These are phyloP conservation scores for Tylopilus orsonianus DNA, from an alignment of 1,284 basidiomycete genomes.

Conservation along the genomic window DNA sequence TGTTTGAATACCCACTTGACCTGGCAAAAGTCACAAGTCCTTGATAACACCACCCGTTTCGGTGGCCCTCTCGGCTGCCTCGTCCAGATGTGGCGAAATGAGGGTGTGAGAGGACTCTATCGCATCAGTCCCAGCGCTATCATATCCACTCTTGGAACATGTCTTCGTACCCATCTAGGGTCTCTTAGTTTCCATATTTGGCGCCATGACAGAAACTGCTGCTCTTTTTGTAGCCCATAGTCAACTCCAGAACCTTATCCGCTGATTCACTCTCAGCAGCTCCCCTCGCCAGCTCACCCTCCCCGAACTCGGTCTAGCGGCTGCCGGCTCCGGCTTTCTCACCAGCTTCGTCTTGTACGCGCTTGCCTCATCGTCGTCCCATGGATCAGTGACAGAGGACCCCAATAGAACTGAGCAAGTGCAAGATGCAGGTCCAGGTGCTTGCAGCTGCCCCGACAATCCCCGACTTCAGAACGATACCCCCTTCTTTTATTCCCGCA, in stretches of 20 bases:
- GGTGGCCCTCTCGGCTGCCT: slow-evolving; percentile 82
- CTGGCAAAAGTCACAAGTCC: slow-evolving; percentile 84
- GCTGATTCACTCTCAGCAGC: slow-evolving; percentile 32
- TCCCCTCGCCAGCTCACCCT: slow-evolving; percentile 50
- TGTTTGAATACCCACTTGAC: slow-evolving; percentile 87
- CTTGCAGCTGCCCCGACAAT: slow-evolving; percentile 20
- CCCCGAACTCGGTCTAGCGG: slow-evolving; percentile 71
- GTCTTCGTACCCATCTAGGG: slow-evolving; percentile 50
- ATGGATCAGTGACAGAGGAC: slow-evolving; percentile 48
- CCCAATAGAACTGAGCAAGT: slow-evolving; percentile 90
- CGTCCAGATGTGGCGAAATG: slow-evolving; percentile 70
- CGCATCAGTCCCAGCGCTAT: slow-evolving; percentile 51
- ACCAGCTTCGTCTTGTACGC: slow-evolving; percentile 81
- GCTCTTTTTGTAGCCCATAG: slow-evolving; percentile 84
- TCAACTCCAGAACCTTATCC: slow-evolving; percentile 70
- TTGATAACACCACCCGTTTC: slow-evolving; percentile 71
- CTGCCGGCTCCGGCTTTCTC: slow-evolving; percentile 77
- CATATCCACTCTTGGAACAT: background rate
- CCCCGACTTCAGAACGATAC: slow-evolving; percentile 20
- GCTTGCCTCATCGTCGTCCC: background rate
- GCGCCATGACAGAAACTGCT: slow-evolving; percentile 91
- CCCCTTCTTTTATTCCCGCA: slow-evolving; percentile 20
- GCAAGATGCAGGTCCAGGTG: slow-evolving; percentile 95
- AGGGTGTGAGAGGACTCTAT: slow-evolving; percentile 79
- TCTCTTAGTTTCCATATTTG: slow-evolving; percentile 83